Evolutionary conservation across 1,284 basidiomycete genomes (phyloP).

Genomic region (Malassezia furfur): DNA sequence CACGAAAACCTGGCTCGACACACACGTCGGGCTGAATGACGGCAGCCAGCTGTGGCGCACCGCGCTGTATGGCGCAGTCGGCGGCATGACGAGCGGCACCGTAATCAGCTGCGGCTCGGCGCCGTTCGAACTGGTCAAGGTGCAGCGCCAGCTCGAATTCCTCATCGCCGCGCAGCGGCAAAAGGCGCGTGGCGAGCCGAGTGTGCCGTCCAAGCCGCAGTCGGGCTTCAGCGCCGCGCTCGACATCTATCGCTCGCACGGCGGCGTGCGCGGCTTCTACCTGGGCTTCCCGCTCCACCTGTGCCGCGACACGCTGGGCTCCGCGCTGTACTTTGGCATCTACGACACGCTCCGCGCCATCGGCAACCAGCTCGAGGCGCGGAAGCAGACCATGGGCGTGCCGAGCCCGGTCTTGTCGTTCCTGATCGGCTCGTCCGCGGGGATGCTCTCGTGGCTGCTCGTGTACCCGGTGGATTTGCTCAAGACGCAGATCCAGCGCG

Average conservation of each 20-base stretch:
- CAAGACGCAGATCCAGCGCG: constrained; percentile 84
- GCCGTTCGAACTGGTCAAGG: constrained; percentile 89
- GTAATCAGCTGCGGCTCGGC: constrained; percentile 55
- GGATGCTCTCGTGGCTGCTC: constrained; percentile 41
- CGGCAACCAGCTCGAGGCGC: constrained; percentile 13
- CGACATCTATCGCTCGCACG: constrained; percentile 39
- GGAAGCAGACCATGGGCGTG: constrained; percentile 26
- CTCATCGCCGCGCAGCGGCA: constrained; percentile 71
- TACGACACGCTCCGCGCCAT: constrained; percentile 39
- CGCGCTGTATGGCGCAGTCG: constrained; percentile 40
- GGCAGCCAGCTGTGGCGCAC: constrained; percentile 22
- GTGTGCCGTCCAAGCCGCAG: constrained; percentile 26
- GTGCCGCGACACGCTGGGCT: constrained; percentile 32
- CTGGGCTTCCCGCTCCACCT: constrained; percentile 42
- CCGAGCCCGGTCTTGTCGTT: constrained; percentile 42
- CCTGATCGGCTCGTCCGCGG: constrained; percentile 37
- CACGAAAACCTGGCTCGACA: constrained; percentile 69
- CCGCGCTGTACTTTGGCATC: constrained; percentile 43
- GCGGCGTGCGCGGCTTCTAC: constrained; percentile 45
- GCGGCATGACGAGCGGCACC: constrained; percentile 71
- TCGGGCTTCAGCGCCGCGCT: constrained; percentile 38
- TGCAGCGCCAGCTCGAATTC: constrained; percentile 73
- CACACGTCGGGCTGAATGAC: constrained; percentile 15
- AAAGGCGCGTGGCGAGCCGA: constrained; percentile 13
- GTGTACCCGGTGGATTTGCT: constrained; percentile 56